A percentile compares a stretch with the other conserved stretches of the same genome.
Conservation (phyloP, 371 early-diverging fungal species). For the Syncephalastrum contaminatum region DNA sequence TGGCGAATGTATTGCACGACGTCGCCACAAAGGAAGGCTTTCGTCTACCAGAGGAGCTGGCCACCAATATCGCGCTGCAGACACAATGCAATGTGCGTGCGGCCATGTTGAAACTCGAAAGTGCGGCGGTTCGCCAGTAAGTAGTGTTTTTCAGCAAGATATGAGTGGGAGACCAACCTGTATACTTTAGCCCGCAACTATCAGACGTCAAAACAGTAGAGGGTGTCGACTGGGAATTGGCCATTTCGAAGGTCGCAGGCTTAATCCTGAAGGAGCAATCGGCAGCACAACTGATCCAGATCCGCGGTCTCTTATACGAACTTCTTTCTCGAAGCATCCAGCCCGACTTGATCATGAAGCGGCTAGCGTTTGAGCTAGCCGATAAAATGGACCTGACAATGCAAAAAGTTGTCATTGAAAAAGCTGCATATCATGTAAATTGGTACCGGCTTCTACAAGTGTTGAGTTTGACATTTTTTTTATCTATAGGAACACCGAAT, state of each 20-base stretch:
- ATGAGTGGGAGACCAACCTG: not conserved
- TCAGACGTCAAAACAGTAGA: conserved; percentile 56
- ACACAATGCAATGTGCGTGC: conserved; percentile 88
- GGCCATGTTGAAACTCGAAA: conserved; percentile 90
- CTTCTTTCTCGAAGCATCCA: conserved; percentile 90
- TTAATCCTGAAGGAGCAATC: conserved; percentile 75
- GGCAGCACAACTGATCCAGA: conserved; percentile 63
- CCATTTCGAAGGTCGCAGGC: conserved; percentile 67
- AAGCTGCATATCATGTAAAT: conserved; percentile 82
- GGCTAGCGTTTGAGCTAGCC: conserved; percentile 71
- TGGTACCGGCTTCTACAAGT: not conserved
- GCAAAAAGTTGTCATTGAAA: conserved; percentile 63
- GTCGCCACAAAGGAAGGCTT: conserved; percentile 83
- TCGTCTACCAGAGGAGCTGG: conserved; percentile 62
- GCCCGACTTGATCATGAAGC: conserved; percentile 78
- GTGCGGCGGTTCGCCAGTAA: conserved; percentile 76
- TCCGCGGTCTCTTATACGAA: conserved; percentile 85
- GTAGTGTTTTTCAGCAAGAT: not conserved
- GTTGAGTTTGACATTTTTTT: conserved; percentile 2
- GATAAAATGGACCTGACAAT: conserved; percentile 63
- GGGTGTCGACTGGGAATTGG: conserved; percentile 90
- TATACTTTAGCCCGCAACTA: conserved; percentile 24
- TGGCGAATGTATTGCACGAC: conserved; percentile 60
- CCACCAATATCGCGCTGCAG: conserved; percentile 64
- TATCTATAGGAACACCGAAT: conserved; percentile 84